Conservation (phyloP, 768 basidiomycete species). For the Naganishia friedmannii region DNA sequence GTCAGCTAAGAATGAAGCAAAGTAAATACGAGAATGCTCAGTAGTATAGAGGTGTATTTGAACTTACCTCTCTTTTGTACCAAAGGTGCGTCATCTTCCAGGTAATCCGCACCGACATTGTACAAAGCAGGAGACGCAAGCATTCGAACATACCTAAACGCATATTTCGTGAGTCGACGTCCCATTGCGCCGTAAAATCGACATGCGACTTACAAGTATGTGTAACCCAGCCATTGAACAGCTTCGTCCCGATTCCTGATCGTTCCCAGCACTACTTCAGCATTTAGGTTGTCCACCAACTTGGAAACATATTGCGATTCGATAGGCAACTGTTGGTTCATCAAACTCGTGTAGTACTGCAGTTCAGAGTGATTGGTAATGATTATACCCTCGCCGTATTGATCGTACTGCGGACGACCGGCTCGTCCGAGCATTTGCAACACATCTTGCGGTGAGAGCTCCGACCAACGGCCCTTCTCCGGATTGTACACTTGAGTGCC, state of each 20-base stretch:
- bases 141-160: conserved; percentile 83
- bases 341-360: conserved; percentile 89
- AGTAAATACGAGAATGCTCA: neutral
- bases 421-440: conserved; percentile 98
- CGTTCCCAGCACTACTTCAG: conserved; percentile 92
- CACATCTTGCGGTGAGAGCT: conserved; percentile 90
- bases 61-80: conserved; percentile 78
- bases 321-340: conserved; percentile 97
- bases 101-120: conserved; percentile 82
- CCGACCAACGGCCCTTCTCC: conserved; percentile 96
- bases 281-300: conserved; percentile 92
- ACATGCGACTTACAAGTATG: conserved; percentile 69
- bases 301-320: conserved; percentile 90
- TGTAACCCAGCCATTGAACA: conserved; percentile 94
- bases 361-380: conserved; percentile 97
- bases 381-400: conserved; percentile 94
- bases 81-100: conserved; percentile 74
- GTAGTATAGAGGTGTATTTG: neutral
- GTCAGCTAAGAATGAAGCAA: conserved; percentile 56
- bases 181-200: neutral
- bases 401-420: conserved; percentile 95
- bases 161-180: neutral
- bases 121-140: conserved; percentile 83
- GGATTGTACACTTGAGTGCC: conserved; percentile 99
- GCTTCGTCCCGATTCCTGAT: conserved; percentile 94